Base-by-base conservation (phyloP, 768 basidiomycete species). In the Amanita muscaria region DNA sequence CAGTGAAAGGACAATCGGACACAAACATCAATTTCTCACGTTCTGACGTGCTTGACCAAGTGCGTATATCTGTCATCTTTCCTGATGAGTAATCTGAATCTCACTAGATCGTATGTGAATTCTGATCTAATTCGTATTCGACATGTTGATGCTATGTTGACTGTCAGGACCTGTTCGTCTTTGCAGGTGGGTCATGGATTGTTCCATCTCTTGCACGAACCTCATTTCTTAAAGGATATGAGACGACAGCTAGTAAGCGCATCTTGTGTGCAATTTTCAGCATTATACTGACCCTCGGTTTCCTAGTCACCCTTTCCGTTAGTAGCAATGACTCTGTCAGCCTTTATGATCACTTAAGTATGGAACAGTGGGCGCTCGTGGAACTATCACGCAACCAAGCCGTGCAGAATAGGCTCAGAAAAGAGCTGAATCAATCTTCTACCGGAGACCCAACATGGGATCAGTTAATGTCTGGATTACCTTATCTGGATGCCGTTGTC, bases 181-280 rank as follows among this genome's bases (percentile, higher is more conserved):
- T 68, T 25, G 68, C 68, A 24, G 68, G 67, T 64, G 36, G 12
- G 57, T 48, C 3, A 11, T 7, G 1, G 11, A 8, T 38, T 6
- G 23, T 22, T 30, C 4, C 5, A 8, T 18, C 25, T 24, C 5
- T 15, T 31, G 16, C 33, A 19, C 41, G 14, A 23, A 42, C 42
- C 23, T n/a, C 49, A 32, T 38, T 32, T 39, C 23, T 51, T n/a
- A 40, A 51, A 61, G 74, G 74, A 29, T 78, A 77, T 42, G 76
- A 77, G 57, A 77, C 76, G 3, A 77, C 75, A 2, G 70, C 70
- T 1, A 66, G 70, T 71, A 49, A 37, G 67, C 57, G 10, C 15
- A 5, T 30, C 9, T 33, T 8, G 14, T 16, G 1, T 4, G 12
- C n/a, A 5, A 8, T 37, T n/a, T n/a, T n/a, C n/a, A n/a, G n/a